phyloP scores from a whole-genome alignment of 2,329 filamentous ascomycete genomes.

The Pyricularia sp. region DNA sequence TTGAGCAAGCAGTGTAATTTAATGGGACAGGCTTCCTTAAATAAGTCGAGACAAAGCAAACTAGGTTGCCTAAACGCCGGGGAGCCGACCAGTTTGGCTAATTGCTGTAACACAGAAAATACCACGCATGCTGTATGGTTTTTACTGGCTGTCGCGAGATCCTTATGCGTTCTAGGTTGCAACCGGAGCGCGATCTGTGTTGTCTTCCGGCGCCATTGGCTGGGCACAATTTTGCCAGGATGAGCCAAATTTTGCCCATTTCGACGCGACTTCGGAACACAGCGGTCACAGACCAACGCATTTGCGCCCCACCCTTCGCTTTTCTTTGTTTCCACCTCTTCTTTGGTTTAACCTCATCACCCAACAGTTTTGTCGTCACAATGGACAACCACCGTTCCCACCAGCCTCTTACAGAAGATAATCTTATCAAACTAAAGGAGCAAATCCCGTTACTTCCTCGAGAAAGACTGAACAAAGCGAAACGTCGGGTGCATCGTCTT shows the following conservation, averaged over 20 bases:
- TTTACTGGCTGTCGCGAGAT: too few species aligned
- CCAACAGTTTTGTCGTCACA: neutral
- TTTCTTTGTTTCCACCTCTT: neutral
- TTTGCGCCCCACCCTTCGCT: too few species aligned
- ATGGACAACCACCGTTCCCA: neutral
- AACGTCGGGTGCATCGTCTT: neutral
- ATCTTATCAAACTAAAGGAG: neutral
- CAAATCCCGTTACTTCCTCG: neutral
- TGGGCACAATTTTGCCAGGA: too few species aligned
- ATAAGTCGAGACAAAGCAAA: neutral
- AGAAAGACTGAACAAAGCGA: neutral
- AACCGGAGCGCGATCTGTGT: too few species aligned
- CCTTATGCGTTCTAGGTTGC: too few species aligned
- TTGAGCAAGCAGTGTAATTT: neutral
- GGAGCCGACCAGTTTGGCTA: too few species aligned
- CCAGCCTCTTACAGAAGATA: neutral
- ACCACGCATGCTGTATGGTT: too few species aligned
- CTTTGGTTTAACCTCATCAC: neutral
- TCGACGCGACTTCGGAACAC: too few species aligned
- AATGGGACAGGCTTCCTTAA: neutral
- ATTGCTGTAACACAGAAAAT: too few species aligned
- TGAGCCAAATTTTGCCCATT: too few species aligned
- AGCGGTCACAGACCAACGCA: too few species aligned
- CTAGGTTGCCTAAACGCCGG: neutral
- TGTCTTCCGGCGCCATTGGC: too few species aligned